Percentiles rank a stretch among this genome's conserved stretches.
Conservation (phyloP, 1,284 basidiomycete genomes). For the Cutaneotrichosporon cutaneum region DNA sequence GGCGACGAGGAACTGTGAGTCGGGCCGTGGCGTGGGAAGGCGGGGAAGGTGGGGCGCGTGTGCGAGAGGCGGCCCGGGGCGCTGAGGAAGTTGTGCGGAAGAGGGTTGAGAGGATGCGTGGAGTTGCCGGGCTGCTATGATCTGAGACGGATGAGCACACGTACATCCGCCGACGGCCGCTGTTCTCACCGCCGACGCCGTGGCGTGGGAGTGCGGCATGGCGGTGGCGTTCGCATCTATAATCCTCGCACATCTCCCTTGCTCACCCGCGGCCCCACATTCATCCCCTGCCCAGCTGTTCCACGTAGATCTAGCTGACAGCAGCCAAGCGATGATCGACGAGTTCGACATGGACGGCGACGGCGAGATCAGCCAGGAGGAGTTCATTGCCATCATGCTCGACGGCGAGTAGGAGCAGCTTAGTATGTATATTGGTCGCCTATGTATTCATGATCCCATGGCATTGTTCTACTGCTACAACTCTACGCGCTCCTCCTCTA, state of each 20-base stretch:
- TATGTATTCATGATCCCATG: constrained; percentile 1
- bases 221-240: too few relatives aligned
- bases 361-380: constrained; percentile 81
- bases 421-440: constrained; percentile 4
- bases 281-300: background rate
- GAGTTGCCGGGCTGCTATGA: too few relatives aligned
- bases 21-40: background rate
- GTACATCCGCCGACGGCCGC: too few relatives aligned
- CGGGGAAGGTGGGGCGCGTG: background rate
- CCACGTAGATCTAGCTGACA: constrained; percentile 4
- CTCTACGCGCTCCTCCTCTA: background rate
- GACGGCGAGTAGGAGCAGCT: constrained; percentile 67
- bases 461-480: constrained; percentile 7
- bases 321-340: constrained; percentile 99
- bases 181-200: too few relatives aligned
- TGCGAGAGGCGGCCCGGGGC: too few relatives aligned
- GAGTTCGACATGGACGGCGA: constrained; percentile 99
- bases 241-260: too few relatives aligned
- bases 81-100: too few relatives aligned
- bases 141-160: too few relatives aligned
- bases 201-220: too few relatives aligned
- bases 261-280: too few relatives aligned
- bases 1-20: constrained; percentile 96
- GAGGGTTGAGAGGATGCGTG: too few relatives aligned
- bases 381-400: constrained; percentile 79